Percentiles rank a stretch among this genome's conserved stretches.
Conservation (phyloP, 257 asterid species). For the Solanum chaucha region DNA sequence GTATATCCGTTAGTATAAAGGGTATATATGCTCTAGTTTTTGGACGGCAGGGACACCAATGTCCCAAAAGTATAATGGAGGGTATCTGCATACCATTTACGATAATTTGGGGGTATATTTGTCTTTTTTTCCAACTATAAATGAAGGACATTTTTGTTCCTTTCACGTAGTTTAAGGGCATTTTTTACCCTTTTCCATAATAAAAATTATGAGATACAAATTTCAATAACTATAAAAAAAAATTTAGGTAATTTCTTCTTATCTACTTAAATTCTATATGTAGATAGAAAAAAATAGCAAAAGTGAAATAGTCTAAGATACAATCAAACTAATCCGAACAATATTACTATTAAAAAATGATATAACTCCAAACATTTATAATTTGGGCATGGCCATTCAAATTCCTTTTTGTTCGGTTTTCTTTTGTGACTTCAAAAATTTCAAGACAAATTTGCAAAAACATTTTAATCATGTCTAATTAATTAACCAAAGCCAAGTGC, state of each 20-base stretch:
- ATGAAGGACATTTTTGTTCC: too few species aligned
- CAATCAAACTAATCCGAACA: neutral
- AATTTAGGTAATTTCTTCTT: neutral
- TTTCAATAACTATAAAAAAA: too few species aligned
- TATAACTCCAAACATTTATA: neutral
- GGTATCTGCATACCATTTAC: too few species aligned
- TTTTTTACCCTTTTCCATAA: too few species aligned
- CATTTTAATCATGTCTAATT: neutral
- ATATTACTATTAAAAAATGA: neutral
- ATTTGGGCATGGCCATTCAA: slow-evolving; percentile 8
- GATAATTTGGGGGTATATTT: too few species aligned
- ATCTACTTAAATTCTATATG: neutral
- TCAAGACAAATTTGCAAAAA: neutral
- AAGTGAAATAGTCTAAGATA: neutral
- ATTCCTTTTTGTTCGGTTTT: slow-evolving; percentile 11
- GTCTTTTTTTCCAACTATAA: too few species aligned
- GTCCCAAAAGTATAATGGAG: too few species aligned
- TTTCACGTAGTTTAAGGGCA: too few species aligned
- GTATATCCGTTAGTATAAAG: too few species aligned
- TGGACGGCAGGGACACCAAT: too few species aligned
- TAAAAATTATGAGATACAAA: too few species aligned
- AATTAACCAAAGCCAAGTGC: neutral
- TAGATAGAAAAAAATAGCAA: neutral
- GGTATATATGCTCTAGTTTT: too few species aligned
- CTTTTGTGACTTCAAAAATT: neutral